Evolutionary conservation across 805 yeast genomes (phyloP), one percentile per base, ranked within the genome.

Genomic region (Metschnikowia cubensis): DNA sequence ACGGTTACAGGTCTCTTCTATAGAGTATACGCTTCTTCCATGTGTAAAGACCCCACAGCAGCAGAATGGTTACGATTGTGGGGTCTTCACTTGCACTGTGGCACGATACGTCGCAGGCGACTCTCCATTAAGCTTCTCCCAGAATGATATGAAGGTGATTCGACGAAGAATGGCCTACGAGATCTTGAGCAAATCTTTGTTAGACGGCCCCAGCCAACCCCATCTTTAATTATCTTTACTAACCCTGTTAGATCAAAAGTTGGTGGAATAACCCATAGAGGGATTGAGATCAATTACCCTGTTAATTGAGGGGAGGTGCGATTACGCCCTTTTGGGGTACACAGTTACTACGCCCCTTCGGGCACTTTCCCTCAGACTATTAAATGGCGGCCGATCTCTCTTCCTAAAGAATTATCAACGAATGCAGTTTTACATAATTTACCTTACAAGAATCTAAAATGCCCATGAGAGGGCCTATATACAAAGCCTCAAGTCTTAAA

Each of bases 11-110:
- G 52, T 57, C 3, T 57, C 65, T 35, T 50, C 51, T 15, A 45
- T 55, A 8, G 53, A 54, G 1, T 73, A 70, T 48, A 43, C 56
- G 17, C 54, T 71, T 4, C 32, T 51, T 22, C 64, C 70, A 1
- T 60, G 62, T 37, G 47, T 59, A 35, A 58, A 62, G 21, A 65
- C 91, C 39, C 98, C 99, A 1, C 88, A 85, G 57, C 99, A 94
- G 64, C 72, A 76, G 25, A 94, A 94, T 62, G 97, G 97, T 0
- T 88, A 65, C 57, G 99, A 94, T 66, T 94, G 99, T 71, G 99
- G 99, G 6, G 96, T 92, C 2, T 94, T 91, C 62, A 80, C 95
- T 2, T 86, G 97, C 65, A 81, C 90, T 49, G 85, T 83, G 42
- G 88, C 87, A 1, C 78, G 82, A 43, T 83, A 77, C 42, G 59